Evolutionary conservation across 2,329 filamentous ascomycete species (phyloP).

Genomic region (Lecanoromycetidae sp.): DNA sequence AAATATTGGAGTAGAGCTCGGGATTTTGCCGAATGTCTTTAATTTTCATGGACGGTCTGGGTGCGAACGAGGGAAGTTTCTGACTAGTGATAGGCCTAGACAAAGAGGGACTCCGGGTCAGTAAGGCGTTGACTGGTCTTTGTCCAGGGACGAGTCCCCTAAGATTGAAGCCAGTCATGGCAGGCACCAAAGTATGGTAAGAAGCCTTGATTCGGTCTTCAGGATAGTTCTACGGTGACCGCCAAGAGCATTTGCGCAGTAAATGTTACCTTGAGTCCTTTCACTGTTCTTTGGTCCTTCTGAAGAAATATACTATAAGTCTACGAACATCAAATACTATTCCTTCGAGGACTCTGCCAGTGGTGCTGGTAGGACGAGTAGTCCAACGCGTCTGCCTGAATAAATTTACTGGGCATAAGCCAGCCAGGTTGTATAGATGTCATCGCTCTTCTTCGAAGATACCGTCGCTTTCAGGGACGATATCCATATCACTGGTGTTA

Average conservation of each 20-base stretch:
- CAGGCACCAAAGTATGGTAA: background rate
- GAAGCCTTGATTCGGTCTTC: no score
- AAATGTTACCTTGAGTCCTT: background rate
- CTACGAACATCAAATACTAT: no score
- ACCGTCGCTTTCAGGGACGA: conserved; percentile 31
- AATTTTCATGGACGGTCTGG: conserved; percentile 68
- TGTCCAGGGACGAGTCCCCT: background rate
- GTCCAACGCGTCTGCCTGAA: no score
- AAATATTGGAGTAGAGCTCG: conserved; percentile 69
- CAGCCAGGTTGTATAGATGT: conserved; percentile 1
- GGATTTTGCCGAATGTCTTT: conserved; percentile 83
- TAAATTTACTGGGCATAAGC: background rate
- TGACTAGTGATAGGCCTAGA: background rate
- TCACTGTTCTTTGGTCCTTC: background rate
- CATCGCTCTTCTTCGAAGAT: conserved; percentile 30
- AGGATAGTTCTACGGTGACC: background rate
- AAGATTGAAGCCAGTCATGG: background rate
- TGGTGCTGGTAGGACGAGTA: no score
- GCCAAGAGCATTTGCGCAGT: background rate
- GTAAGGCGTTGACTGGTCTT: background rate
- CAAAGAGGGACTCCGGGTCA: background rate
- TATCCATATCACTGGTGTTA: conserved; percentile 31
- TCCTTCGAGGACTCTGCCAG: no score
- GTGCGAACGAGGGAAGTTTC: conserved; percentile 25
- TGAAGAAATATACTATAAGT: background rate